phyloP scores from a whole-genome alignment of 768 basidiomycete genomes.

The Phaffia australis region DNA sequence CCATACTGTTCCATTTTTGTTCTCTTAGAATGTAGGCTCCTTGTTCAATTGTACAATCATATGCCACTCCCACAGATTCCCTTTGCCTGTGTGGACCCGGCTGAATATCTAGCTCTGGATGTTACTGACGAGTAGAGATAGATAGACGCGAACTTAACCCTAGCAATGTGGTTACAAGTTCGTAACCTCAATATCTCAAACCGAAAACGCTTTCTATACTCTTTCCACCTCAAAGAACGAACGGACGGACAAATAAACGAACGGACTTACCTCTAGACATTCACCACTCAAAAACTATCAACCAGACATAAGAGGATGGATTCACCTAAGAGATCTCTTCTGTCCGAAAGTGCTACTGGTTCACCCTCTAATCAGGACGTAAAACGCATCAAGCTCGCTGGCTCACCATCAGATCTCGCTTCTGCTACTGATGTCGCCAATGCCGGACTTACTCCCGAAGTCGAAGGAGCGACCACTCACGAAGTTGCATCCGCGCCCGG shows the following conservation, averaged over 20 bases:
- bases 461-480: constrained; percentile 32
- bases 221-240: background rate
- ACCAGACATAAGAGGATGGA: too few species aligned
- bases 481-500: constrained; percentile 70
- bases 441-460: background rate
- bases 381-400: constrained; percentile 6
- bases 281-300: constrained; percentile 4
- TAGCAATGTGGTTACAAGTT: too few species aligned
- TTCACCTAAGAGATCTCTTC: too few species aligned
- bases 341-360: background rate
- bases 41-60: background rate
- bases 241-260: background rate
- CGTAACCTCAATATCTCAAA: too few species aligned
- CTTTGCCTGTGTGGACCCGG: background rate
- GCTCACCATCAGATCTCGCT: background rate
- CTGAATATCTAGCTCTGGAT: too few species aligned
- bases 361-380: background rate
- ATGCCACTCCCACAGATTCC: background rate
- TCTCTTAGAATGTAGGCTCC: background rate
- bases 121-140: too few species aligned
- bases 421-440: background rate
- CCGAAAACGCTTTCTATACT: background rate
- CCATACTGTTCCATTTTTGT: background rate
- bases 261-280: background rate
- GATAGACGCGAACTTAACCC: too few species aligned